These are phyloP conservation scores for Zymoseptoria tritici DNA, from an alignment of 2,329 filamentous ascomycete genomes.

Conservation along the genomic window DNA sequence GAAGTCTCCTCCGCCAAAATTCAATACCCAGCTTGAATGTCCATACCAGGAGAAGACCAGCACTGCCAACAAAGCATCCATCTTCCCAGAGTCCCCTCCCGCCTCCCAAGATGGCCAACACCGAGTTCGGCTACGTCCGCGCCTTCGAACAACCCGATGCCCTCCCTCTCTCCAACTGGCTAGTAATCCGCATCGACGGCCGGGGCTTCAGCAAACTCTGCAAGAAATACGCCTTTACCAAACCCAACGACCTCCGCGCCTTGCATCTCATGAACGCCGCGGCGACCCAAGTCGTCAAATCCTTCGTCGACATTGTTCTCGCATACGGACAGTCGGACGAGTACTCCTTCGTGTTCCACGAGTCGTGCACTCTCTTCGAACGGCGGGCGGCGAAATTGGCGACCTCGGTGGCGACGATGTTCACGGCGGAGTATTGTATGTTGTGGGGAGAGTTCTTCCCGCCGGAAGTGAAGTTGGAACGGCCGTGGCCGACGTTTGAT, in stretches of 20 bases:
- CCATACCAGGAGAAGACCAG: not conserved
- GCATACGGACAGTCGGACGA: constrained; percentile 95
- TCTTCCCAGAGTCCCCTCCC: not conserved
- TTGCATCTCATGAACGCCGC: constrained; percentile 91
- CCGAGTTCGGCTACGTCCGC: constrained; percentile 79
- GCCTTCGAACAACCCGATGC: constrained; percentile 75
- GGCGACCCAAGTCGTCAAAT: constrained; percentile 73
- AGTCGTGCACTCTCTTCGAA: constrained; percentile 74
- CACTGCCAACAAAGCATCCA: not conserved
- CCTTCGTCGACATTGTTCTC: constrained; percentile 76
- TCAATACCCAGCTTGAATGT: not conserved
- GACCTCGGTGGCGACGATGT: constrained; percentile 84
- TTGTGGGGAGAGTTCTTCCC: constrained; percentile 63
- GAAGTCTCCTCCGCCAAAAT: not conserved
- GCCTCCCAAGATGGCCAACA: constrained; percentile 41
- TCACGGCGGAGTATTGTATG: constrained; percentile 83
- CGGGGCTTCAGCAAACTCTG: constrained; percentile 75
- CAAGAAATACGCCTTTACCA: constrained; percentile 65
- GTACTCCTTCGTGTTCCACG: constrained; percentile 58
- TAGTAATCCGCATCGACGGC: constrained; percentile 89
- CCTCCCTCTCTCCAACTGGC: constrained; percentile 86
- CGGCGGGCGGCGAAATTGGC: constrained; percentile 81
- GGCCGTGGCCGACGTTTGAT: constrained; percentile 83
- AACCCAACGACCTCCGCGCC: constrained; percentile 84
- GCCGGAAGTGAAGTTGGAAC: constrained; percentile 49